A percentile compares a stretch with the other conserved stretches of the same genome.
Evolutionary conservation across 164 flowering plant genomes (phyloP).

Genomic region (Liquidambar formosana): DNA sequence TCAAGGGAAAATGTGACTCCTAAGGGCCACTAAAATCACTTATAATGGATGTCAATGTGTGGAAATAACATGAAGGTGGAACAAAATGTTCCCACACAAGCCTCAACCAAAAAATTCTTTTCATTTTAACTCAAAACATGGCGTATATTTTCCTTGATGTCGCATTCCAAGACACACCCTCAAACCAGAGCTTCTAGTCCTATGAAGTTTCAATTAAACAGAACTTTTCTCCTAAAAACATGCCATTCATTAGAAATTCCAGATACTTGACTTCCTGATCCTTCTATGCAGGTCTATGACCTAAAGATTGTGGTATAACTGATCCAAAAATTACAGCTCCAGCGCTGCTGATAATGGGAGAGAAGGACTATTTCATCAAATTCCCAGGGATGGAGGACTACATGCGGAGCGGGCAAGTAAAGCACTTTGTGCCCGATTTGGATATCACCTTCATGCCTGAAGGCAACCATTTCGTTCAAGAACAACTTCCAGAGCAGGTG

Average conservation of each 20-base stretch:
- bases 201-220: too few relatives aligned
- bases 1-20: too few relatives aligned
- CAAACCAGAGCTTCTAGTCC: too few relatives aligned
- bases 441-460: constrained; percentile 46
- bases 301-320: constrained; percentile 15
- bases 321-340: constrained; percentile 43
- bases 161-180: neutral
- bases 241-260: neutral
- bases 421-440: constrained; percentile 39
- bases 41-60: too few relatives aligned
- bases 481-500: constrained; percentile 56
- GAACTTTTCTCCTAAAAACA: too few relatives aligned
- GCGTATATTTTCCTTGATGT: too few relatives aligned
- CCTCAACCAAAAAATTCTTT: too few relatives aligned
- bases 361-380: constrained; percentile 47
- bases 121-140: too few relatives aligned
- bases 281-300: constrained; percentile 22
- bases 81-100: too few relatives aligned
- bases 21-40: too few relatives aligned
- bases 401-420: constrained; percentile 39
- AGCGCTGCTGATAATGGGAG: constrained; percentile 58
- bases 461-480: constrained; percentile 60
- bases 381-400: constrained; percentile 55
- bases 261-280: neutral
- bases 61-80: too few relatives aligned